These are phyloP conservation scores for Tillandsia fasciculata DNA, from an alignment of 176 grass and related monocot species.

Conservation along the genomic window DNA sequence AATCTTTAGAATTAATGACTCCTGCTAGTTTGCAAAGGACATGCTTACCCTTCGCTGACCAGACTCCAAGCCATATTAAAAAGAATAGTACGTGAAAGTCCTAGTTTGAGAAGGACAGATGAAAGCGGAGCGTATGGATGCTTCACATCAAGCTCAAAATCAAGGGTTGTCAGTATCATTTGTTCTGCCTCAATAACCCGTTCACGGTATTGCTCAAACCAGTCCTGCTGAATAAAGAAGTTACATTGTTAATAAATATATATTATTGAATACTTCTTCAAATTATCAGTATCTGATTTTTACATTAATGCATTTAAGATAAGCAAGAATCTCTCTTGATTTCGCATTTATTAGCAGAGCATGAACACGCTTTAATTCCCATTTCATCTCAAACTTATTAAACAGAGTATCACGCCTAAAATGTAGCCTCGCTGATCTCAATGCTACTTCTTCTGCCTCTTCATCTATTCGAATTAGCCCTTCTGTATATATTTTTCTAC, in stretches of 20 bases:
- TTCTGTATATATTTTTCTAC: not conserved
- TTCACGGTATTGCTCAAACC: conserved; percentile 86
- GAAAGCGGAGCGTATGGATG: conserved; percentile 74
- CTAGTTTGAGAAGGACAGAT: conserved; percentile 58
- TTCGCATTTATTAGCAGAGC: too few species aligned
- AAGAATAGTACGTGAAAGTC: conserved; percentile 49
- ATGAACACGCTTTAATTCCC: too few species aligned
- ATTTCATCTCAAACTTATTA: too few species aligned
- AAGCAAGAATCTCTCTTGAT: too few species aligned
- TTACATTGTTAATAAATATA: not conserved
- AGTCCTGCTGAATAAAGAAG: conserved; percentile 43
- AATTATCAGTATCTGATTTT: not conserved
- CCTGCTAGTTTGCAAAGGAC: conserved; percentile 5
- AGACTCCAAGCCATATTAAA: conserved; percentile 67
- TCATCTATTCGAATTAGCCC: not conserved
- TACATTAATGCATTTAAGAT: too few species aligned
- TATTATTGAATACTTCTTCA: not conserved
- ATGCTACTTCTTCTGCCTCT: not conserved
- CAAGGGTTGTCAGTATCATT: conserved; percentile 81
- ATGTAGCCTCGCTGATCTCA: not conserved
- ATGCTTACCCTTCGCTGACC: conserved; percentile 78
- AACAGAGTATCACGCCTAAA: too few species aligned
- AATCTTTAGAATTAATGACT: conserved; percentile 20
- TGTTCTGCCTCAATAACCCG: conserved; percentile 61
- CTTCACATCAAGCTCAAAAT: conserved; percentile 82